phyloP scores from a whole-genome alignment of 2,329 filamentous ascomycete species.

The Bipolaris victoriae region DNA sequence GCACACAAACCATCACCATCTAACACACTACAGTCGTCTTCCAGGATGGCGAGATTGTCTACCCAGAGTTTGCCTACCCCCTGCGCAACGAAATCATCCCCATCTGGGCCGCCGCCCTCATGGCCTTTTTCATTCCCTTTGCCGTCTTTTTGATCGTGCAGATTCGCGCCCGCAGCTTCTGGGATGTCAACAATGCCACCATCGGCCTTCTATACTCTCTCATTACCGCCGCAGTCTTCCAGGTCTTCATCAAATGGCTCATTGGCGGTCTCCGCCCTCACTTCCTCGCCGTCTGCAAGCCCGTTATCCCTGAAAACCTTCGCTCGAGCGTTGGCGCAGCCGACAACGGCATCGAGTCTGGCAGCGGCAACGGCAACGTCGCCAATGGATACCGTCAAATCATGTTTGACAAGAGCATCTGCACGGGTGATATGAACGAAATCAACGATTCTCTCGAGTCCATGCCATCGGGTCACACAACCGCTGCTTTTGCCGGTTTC shows the following conservation, averaged over 20 bases:
- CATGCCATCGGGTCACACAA: slow-evolving; percentile 76
- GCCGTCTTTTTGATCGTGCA: slow-evolving; percentile 69
- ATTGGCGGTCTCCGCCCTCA: slow-evolving; percentile 70
- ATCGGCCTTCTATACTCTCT: slow-evolving; percentile 73
- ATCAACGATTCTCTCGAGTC: slow-evolving; percentile 74
- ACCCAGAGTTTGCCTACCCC: slow-evolving; percentile 74
- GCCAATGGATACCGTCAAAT: slow-evolving; percentile 63
- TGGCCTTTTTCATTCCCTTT: slow-evolving; percentile 70
- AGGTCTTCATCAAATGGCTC: slow-evolving; percentile 77
- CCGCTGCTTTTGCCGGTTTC: slow-evolving; percentile 74
- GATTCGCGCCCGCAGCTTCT: slow-evolving; percentile 63
- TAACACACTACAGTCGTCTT: slow-evolving; percentile 58
- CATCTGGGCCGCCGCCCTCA: slow-evolving; percentile 71
- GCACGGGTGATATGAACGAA: slow-evolving; percentile 67
- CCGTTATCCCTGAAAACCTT: slow-evolving; percentile 56
- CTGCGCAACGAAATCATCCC: slow-evolving; percentile 65
- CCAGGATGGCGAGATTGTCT: slow-evolving; percentile 69
- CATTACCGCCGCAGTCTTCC: slow-evolving; percentile 74
- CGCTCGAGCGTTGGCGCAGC: slow-evolving; percentile 16
- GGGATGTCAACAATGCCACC: slow-evolving; percentile 69
- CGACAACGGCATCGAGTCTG: slow-evolving; percentile 44
- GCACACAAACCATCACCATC: background rate
- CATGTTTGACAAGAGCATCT: slow-evolving; percentile 73
- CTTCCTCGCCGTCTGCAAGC: slow-evolving; percentile 74
- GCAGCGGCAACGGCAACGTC: slow-evolving; percentile 55